Evolutionary conservation across 768 basidiomycete species (phyloP).

Genomic region (Serendipita sp.): DNA sequence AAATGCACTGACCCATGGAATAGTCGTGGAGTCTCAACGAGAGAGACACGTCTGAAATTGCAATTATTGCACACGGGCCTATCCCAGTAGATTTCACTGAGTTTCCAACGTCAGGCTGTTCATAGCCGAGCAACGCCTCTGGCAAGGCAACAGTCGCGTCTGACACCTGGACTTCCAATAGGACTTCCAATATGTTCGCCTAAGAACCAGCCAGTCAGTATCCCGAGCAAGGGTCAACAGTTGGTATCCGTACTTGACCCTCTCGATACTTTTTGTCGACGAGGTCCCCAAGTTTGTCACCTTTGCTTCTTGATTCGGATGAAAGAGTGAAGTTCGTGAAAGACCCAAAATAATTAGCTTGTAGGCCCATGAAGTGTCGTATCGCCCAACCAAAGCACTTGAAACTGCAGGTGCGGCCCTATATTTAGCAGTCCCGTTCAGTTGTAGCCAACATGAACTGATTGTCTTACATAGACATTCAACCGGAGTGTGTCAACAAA

Average conservation of each 20-base stretch:
- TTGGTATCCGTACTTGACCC: conserved; percentile 39
- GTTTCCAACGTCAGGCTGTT: conserved; percentile 19
- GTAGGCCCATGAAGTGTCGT: conserved; percentile 72
- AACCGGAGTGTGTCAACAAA: conserved; percentile 67
- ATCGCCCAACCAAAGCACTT: conserved; percentile 77
- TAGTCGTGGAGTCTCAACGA: conserved; percentile 70
- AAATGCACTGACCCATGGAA: conserved; percentile 54
- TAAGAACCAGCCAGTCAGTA: conserved; percentile 18
- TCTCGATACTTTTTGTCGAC: conserved; percentile 63
- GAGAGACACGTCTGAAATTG: conserved; percentile 54
- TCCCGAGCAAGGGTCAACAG: not conserved
- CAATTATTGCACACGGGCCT: conserved; percentile 40
- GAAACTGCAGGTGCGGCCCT: conserved; percentile 43
- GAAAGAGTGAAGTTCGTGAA: conserved; percentile 89
- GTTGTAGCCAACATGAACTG: not conserved
- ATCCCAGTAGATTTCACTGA: conserved; percentile 23
- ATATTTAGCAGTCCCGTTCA: not conserved
- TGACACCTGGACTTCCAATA: conserved; percentile 37
- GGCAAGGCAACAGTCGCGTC: conserved; percentile 47
- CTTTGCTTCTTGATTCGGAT: conserved; percentile 66
- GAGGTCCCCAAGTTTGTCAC: conserved; percentile 62
- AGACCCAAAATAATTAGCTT: conserved; percentile 86
- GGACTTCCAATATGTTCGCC: conserved; percentile 74
- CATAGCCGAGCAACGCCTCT: conserved; percentile 49
- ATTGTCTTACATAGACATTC: conserved; percentile 37